Evolutionary conservation across 352 stramenopile genomes (phyloP).

Genomic region (Globisporangium megalacanthum): DNA sequence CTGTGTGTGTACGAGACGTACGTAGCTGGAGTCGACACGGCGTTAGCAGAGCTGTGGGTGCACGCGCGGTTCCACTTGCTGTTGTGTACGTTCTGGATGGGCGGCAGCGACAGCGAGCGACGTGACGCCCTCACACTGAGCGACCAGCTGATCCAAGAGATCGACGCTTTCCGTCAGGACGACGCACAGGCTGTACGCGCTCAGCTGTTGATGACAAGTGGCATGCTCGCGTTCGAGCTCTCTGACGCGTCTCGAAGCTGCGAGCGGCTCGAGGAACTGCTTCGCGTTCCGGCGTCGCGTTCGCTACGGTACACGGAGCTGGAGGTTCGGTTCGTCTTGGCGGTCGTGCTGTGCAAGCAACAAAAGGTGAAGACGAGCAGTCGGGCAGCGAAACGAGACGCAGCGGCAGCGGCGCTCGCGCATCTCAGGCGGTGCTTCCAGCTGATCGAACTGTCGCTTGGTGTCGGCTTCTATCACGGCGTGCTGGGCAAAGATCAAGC

Average conservation of each 20-base stretch:
- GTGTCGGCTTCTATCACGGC: constrained; percentile 54
- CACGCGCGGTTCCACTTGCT: constrained; percentile 28
- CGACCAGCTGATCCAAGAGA: constrained; percentile 1
- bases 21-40: constrained; percentile 4
- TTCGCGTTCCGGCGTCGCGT: constrained; percentile 7
- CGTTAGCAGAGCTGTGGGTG: constrained; percentile 17
- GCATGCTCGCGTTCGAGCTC: constrained; percentile 38
- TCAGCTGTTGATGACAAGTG: constrained; percentile 34
- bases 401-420: neutral
- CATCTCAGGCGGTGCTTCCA: constrained; percentile 37
- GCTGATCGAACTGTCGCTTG: constrained; percentile 41
- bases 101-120: constrained; percentile 17
- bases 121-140: neutral
- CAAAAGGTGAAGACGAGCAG: constrained; percentile 14
- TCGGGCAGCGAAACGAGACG: neutral
- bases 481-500: constrained; percentile 21
- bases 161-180: constrained; percentile 4
- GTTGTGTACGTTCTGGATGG: constrained; percentile 33
- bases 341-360: constrained; percentile 13
- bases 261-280: constrained; percentile 18
- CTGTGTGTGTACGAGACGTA: constrained; percentile 5
- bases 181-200: constrained; percentile 3
- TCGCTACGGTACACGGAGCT: constrained; percentile 17
- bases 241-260: constrained; percentile 13
- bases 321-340: constrained; percentile 32